Base-by-base conservation (phyloP, 2,329 filamentous ascomycete genomes). In the Neofusicoccum cordaticola region DNA sequence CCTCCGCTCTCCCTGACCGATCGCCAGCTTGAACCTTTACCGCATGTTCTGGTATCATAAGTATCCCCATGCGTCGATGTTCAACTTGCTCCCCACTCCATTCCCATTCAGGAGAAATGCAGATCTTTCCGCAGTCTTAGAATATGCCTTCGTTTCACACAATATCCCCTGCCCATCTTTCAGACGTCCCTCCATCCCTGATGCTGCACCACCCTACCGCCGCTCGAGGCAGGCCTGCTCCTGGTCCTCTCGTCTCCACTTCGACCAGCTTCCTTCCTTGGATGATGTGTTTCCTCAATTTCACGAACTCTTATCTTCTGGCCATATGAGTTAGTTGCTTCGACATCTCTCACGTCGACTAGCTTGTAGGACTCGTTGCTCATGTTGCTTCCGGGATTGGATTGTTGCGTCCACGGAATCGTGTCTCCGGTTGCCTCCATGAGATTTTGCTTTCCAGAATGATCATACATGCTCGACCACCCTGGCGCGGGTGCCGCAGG, bases 251-350 rank as follows among this genome's bases (percentile, higher is more conserved):
- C 11, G n/a, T 47, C 15, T 22, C 17, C 19, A 37, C 11, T 31
- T 4, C 17, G 44, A 19, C 8, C 8, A 37, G 19, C 13, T 27
- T 48, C 56, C 56, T 37, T 45, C 13, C 39, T 45, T n/a, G 61
- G 48, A 22, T 63, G 47, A 42, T 53, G 34, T 1, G 56, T 61
- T 11, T 65, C 63, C 31, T 65, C 63, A 31, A 65, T 53, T 47
- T 65, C 56, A n/a, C 63, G 45, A 13, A 65, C 27, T 7, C 45
- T 41, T 8, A 51, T 17, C 2, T 31, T 27, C 35, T 27, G 50
- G 8, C 63, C 63, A 42, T 11, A 15, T n/a, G 50, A 27, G 27
- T 65, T 47, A 35, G 51, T 19, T 13, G 31, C 22, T 15, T 52
- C 56, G 13, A 64, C 4, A 11, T 64, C 62, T 17, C 52, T 48